These are phyloP conservation scores for Irpex rosettiformis DNA, from an alignment of 1,284 basidiomycete genomes.

Conservation along the genomic window DNA sequence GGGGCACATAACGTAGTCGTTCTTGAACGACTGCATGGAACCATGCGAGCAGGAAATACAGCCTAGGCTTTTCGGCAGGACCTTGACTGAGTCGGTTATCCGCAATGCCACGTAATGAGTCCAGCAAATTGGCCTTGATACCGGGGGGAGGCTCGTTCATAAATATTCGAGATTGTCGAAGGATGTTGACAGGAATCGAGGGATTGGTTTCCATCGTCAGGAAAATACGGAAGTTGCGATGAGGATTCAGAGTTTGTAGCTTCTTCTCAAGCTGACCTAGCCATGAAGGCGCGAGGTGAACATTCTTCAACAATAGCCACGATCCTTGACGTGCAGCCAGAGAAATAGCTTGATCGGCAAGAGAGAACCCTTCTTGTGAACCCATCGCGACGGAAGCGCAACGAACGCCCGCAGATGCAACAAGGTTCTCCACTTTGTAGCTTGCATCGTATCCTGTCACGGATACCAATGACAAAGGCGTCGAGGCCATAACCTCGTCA, in stretches of 20 bases:
- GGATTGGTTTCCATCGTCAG: slow-evolving; percentile 95
- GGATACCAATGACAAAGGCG: slow-evolving; percentile 88
- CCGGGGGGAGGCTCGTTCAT: slow-evolving; percentile 98
- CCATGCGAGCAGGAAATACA: slow-evolving; percentile 97
- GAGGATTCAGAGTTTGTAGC: slow-evolving; percentile 86
- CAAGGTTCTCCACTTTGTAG: slow-evolving; percentile 89
- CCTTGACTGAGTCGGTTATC: slow-evolving; percentile 72
- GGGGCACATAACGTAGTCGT: slow-evolving; percentile 88
- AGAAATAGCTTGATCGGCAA: slow-evolving; percentile 93
- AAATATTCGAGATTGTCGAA: slow-evolving; percentile 90
- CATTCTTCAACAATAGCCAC: slow-evolving; percentile 96
- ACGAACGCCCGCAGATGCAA: slow-evolving; percentile 69
- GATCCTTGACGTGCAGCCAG: slow-evolving; percentile 86
- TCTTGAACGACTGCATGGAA: slow-evolving; percentile 97
- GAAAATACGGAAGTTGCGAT: slow-evolving; percentile 91
- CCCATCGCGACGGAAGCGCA: slow-evolving; percentile 95
- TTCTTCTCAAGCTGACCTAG: slow-evolving; percentile 94
- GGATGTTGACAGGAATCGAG: slow-evolving; percentile 91
- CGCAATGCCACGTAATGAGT: slow-evolving; percentile 81
- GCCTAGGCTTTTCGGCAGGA: slow-evolving; percentile 85
- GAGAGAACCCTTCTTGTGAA: slow-evolving; percentile 93
- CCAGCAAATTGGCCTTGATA: slow-evolving; percentile 90
- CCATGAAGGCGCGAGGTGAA: slow-evolving; percentile 93
- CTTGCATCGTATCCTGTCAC: slow-evolving; percentile 97
- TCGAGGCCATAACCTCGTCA: slow-evolving; percentile 75